Evolutionary conservation across 805 yeast genomes (phyloP), one percentile per base, ranked within the genome.

Genomic region (Scheffersomyces lignosus): DNA sequence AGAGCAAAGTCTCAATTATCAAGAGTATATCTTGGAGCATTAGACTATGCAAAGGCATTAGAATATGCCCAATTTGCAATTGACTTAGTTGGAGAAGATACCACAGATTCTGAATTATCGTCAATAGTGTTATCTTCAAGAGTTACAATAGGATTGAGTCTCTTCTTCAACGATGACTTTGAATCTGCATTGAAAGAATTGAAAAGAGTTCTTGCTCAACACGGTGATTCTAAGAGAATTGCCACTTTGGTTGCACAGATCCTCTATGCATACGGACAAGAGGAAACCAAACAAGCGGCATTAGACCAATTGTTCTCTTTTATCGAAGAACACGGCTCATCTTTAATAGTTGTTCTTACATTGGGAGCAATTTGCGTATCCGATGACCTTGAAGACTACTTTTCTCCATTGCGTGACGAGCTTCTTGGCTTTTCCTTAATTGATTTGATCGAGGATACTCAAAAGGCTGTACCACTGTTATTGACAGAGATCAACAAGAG

Each of bases 201-300:
- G 54, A 79, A 77, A 40, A 60, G 66, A 23, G 78, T 93, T n/a
- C 62, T 89, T 30, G 47, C 40, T 8, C 38, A 46, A 10, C 73
- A 82, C 16, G 74, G 77, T 4, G 80, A 77, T 33, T 78, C 84
- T 4, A 79, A 75, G 44, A 74, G 82, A 43, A 71, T 88, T n/a
- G 80, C 87, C 12, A 77, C 83, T 5, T 61, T 91, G 18, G 73
- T 87, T 15, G 78, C 93, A 0, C 95, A 89, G 53, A 83, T 90
- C 0, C 66, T 93, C 33, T 84, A 83, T 64, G 87, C 87, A 2
- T 77, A 77, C 38, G 84, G 80, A n/a, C 75, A 80, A 0, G 79
- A 75, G n/a, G 93, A 85, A 4, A 80, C 93, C 1, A 81, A 79
- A 40, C 83, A 80, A 44, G 90, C 89, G 1, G 96, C 97, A 0